Evolutionary conservation across 2,329 filamentous ascomycete species (phyloP).

Genomic region (Paraphaeosphaeria minitans): DNA sequence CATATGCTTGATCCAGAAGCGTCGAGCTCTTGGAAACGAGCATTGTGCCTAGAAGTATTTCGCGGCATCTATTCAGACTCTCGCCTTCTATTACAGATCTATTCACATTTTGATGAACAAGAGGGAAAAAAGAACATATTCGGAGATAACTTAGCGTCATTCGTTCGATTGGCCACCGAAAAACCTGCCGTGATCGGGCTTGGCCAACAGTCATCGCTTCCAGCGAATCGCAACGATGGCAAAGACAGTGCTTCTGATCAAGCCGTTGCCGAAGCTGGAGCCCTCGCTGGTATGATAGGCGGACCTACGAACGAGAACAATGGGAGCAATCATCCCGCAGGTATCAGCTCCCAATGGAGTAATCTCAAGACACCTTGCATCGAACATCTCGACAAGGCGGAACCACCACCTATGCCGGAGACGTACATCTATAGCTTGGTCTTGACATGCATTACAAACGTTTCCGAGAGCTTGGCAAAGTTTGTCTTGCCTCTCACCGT

Average conservation of each 20-base stretch:
- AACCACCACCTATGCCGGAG: constrained; percentile 81
- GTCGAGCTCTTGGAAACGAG: constrained; percentile 80
- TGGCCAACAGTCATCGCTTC: constrained; percentile 84
- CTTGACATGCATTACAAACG: constrained; percentile 82
- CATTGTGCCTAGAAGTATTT: constrained; percentile 89
- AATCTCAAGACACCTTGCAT: constrained; percentile 84
- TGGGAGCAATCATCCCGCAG: constrained; percentile 68
- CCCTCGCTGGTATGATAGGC: constrained; percentile 83
- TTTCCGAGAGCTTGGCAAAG: constrained; percentile 91
- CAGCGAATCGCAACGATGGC: constrained; percentile 63
- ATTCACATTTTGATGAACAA: constrained; percentile 75
- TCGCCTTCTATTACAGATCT: constrained; percentile 77
- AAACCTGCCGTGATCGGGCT: constrained; percentile 88
- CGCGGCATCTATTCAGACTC: constrained; percentile 84
- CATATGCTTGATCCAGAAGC: constrained; percentile 86
- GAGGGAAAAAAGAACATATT: constrained; percentile 76
- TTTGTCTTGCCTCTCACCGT: constrained; percentile 92
- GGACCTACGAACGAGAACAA: constrained; percentile 64
- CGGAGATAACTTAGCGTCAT: constrained; percentile 80
- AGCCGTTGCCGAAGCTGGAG: constrained; percentile 86
- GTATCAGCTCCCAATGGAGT: constrained; percentile 93
- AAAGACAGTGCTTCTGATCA: constrained; percentile 72
- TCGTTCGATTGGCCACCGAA: constrained; percentile 91
- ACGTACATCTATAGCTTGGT: constrained; percentile 93
- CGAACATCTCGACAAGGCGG: constrained; percentile 91